These are phyloP conservation scores for Harringtonia aguacate DNA, from an alignment of 2,329 filamentous ascomycete genomes.

Conservation along the genomic window DNA sequence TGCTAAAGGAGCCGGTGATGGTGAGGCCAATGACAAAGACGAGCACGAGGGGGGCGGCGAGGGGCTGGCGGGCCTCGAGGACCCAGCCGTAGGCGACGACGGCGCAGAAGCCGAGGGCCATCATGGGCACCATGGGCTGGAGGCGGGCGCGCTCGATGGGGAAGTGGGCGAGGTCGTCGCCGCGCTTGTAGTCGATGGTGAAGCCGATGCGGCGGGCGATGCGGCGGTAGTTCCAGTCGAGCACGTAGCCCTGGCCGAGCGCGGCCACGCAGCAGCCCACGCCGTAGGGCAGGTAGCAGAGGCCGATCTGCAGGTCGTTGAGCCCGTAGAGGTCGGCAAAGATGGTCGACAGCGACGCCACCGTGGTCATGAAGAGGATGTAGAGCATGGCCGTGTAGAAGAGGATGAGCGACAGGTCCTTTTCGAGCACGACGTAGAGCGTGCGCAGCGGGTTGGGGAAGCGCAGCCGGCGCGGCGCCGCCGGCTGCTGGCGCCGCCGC, in stretches of 20 bases:
- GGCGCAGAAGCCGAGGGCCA: slow-evolving; percentile 41
- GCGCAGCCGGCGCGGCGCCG: not conserved
- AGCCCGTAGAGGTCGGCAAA: slow-evolving; percentile 41
- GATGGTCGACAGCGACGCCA: slow-evolving; percentile 40
- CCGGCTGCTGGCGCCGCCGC: slow-evolving; percentile 17
- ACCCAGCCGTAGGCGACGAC: slow-evolving; percentile 47
- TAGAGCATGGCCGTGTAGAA: slow-evolving; percentile 44
- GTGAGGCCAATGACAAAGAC: slow-evolving; percentile 46
- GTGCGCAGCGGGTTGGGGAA: slow-evolving; percentile 49
- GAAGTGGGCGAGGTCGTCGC: slow-evolving; percentile 38
- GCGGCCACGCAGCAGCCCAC: slow-evolving; percentile 37
- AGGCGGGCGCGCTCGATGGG: slow-evolving; percentile 46
- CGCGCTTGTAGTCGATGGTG: slow-evolving; percentile 46
- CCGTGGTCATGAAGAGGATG: slow-evolving; percentile 42
- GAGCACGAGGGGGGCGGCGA: slow-evolving; percentile 45
- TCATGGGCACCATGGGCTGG: slow-evolving; percentile 40
- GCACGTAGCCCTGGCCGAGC: slow-evolving; percentile 43
- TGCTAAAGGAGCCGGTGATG: slow-evolving; percentile 51
- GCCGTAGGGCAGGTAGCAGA: slow-evolving; percentile 45
- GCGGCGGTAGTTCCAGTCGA: slow-evolving; percentile 61
- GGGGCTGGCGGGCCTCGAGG: slow-evolving; percentile 26
- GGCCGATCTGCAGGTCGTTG: slow-evolving; percentile 37
- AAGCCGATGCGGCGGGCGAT: slow-evolving; percentile 52
- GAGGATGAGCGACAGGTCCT: slow-evolving; percentile 44
- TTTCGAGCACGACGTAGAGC: slow-evolving; percentile 42